phyloP scores from a whole-genome alignment of 2,329 filamentous ascomycete species.

The Aspergillus pseudonomiae region DNA sequence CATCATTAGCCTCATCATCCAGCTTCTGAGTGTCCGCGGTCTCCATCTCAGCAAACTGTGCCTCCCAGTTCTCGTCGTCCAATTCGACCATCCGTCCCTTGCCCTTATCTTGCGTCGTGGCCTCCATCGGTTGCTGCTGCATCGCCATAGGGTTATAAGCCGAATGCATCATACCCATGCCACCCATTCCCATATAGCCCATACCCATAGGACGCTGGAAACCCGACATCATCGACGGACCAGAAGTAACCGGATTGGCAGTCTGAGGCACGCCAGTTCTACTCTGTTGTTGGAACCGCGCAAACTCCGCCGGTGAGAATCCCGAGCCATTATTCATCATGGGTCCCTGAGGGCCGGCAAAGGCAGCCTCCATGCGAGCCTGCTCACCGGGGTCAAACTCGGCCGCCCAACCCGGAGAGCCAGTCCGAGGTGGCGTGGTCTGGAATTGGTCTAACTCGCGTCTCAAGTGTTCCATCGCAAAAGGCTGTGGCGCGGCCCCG shows the following conservation, averaged over 20 bases:
- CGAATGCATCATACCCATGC: conserved; percentile 56
- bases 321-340: conserved; percentile 54
- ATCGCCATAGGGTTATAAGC: conserved; percentile 53
- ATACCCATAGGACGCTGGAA: conserved; percentile 51
- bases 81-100: conserved; percentile 84
- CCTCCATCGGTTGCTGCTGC: conserved; percentile 49
- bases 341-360: conserved; percentile 55
- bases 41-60: conserved; percentile 90
- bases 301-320: conserved; percentile 84
- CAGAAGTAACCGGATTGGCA: conserved; percentile 59
- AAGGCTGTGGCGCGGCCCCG: conserved; percentile 58
- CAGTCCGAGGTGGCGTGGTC: conserved; percentile 52
- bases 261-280: conserved; percentile 60
- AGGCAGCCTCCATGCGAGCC: conserved; percentile 71
- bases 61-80: conserved; percentile 93
- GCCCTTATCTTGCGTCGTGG: conserved; percentile 71
- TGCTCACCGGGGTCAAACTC: conserved; percentile 67
- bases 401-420: conserved; percentile 63
- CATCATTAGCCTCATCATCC: conserved; percentile 68
- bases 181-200: conserved; percentile 46
- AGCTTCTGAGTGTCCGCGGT: conserved; percentile 55
- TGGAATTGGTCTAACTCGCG: conserved; percentile 62
- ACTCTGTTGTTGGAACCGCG: conserved; percentile 77
- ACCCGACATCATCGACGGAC: conserved; percentile 61
- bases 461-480: conserved; percentile 69